phyloP scores from a whole-genome alignment of 345 rosid genomes.

The Arabidopsis arenosa region DNA sequence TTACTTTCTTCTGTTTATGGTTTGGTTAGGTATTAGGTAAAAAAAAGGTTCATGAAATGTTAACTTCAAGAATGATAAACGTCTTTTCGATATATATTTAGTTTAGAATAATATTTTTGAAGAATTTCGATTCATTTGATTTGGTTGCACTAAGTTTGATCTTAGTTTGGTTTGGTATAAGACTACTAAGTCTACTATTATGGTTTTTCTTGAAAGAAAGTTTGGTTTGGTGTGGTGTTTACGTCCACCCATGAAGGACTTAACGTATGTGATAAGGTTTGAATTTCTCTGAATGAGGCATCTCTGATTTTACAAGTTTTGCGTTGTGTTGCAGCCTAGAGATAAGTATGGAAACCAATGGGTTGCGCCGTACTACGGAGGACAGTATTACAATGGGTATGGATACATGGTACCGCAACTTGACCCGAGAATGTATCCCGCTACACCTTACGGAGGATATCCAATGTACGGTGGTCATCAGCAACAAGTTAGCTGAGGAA shows the following conservation, averaged over 20 bases:
- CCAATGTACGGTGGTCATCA: slow-evolving; percentile 83
- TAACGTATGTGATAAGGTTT: background rate
- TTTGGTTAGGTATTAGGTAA: too few species aligned
- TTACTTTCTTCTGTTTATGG: too few species aligned
- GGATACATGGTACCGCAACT: slow-evolving; percentile 79
- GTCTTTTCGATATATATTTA: background rate
- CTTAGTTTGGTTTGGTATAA: background rate
- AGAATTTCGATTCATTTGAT: background rate
- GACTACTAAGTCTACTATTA: background rate
- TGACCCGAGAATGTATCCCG: slow-evolving; percentile 77
- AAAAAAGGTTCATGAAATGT: background rate
- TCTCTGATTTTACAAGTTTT: background rate
- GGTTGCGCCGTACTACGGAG: slow-evolving; percentile 79
- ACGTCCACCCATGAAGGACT: background rate
- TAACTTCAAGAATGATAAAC: background rate
- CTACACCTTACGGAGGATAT: slow-evolving; percentile 72
- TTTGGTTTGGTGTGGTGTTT: background rate
- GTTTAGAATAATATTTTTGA: background rate
- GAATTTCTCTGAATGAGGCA: too few species aligned
- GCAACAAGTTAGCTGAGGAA: slow-evolving; percentile 89
- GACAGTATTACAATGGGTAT: slow-evolving; percentile 80
- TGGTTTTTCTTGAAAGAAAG: background rate
- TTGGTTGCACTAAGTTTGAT: background rate
- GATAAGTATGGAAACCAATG: slow-evolving; percentile 80
- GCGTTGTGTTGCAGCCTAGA: slow-evolving; percentile 57